A percentile compares a stretch with the other conserved stretches of the same genome.
Conservation (phyloP, 2,329 filamentous ascomycete species). For the Calonectria fujianensis region DNA sequence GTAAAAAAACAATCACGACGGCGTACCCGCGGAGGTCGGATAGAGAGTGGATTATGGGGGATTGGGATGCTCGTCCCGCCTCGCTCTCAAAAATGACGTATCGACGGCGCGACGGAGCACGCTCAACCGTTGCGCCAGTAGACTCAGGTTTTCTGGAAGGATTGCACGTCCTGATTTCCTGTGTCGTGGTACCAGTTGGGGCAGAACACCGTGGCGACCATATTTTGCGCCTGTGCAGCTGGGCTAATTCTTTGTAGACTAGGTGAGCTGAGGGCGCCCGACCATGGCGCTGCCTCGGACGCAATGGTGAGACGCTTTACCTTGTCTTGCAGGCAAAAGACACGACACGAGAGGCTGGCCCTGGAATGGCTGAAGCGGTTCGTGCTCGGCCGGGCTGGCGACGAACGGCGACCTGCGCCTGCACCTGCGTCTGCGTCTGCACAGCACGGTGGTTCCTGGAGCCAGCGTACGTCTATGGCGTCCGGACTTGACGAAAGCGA, state of each 20-base stretch:
- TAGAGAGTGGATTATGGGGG: conserved; percentile 33
- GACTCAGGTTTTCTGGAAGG: conserved; percentile 11
- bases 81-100: conserved; percentile 34
- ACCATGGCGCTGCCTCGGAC: conserved; percentile 36
- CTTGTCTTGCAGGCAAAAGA: not conserved
- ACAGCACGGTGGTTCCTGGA: conserved; percentile 14
- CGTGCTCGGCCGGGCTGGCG: conserved; percentile 33
- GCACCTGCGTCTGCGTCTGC: conserved; percentile 19
- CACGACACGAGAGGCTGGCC: conserved; percentile 23
- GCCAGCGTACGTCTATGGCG: conserved; percentile 2
- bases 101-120: conserved; percentile 18
- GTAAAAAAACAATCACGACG: conserved; percentile 34
- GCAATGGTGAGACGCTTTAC: conserved; percentile 40
- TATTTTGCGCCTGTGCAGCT: conserved; percentile 37
- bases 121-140: conserved; percentile 35
- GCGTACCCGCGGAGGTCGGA: conserved; percentile 36
- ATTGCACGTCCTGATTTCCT: conserved; percentile 21
- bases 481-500: conserved; percentile 29
- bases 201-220: conserved; percentile 42
- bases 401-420: conserved; percentile 32
- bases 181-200: conserved; percentile 37
- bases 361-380: conserved; percentile 21
- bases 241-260: conserved; percentile 32
- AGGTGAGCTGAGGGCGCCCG: conserved; percentile 25
- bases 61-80: conserved; percentile 30